These are phyloP conservation scores for Aspergillus amoenus DNA, from an alignment of 2,329 filamentous ascomycete genomes.

Conservation along the genomic window DNA sequence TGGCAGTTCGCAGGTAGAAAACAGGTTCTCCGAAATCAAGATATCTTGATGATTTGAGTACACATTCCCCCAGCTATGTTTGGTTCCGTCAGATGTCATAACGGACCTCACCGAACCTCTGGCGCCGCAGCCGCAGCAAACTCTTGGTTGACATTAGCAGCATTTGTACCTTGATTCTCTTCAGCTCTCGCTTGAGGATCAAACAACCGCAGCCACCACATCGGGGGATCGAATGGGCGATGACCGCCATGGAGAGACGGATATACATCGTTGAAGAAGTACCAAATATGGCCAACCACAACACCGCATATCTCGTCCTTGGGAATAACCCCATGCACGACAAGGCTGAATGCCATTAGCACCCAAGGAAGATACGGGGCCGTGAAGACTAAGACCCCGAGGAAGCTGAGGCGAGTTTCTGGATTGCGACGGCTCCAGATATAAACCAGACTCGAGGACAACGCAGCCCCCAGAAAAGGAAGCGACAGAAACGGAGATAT, in stretches of 20 bases:
- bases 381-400: conserved; percentile 86
- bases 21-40: not conserved
- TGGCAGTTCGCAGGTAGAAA: not conserved
- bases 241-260: conserved; percentile 83
- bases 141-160: conserved; percentile 31
- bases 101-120: conserved; percentile 30
- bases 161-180: conserved; percentile 21
- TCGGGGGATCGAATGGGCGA: conserved; percentile 82
- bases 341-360: conserved; percentile 83
- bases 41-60: not conserved
- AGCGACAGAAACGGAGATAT: conserved; percentile 86
- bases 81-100: not conserved
- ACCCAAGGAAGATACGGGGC: conserved; percentile 97
- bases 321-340: conserved; percentile 85
- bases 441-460: conserved; percentile 92
- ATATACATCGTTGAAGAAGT: conserved; percentile 97
- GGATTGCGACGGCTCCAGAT: conserved; percentile 97
- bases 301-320: conserved; percentile 97
- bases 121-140: conserved; percentile 35
- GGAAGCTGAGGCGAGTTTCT: conserved; percentile 81
- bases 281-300: conserved; percentile 93
- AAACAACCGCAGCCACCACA: conserved; percentile 86
- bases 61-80: not conserved
- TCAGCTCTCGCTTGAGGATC: conserved; percentile 41
- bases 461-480: conserved; percentile 88